Conservation (phyloP, 2,329 filamentous ascomycete species). For the Xylaria digitata region DNA sequence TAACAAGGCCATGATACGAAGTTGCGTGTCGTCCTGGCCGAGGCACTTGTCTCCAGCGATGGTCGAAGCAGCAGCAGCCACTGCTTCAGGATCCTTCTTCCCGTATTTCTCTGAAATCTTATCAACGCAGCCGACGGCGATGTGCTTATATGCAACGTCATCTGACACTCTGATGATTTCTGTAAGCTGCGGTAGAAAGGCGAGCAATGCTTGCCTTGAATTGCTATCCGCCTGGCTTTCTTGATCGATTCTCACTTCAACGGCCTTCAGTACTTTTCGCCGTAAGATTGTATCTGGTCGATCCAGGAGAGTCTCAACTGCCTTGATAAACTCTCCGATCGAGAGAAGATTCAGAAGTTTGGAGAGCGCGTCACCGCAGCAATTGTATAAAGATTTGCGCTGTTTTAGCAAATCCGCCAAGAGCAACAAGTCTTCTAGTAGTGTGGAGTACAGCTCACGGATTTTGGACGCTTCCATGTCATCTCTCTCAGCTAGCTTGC, state of each 20-base stretch:
- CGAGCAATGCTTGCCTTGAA: conserved; percentile 77
- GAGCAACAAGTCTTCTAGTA: conserved; percentile 73
- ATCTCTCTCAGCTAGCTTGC: conserved; percentile 67
- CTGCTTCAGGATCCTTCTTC: conserved; percentile 84
- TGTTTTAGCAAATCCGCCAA: conserved; percentile 73
- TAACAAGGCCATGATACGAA: conserved; percentile 85
- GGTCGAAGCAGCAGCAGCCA: conserved; percentile 78
- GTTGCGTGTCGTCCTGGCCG: conserved; percentile 75
- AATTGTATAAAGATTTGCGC: conserved; percentile 65
- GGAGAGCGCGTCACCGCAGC: conserved; percentile 77
- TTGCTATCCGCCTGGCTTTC: conserved; percentile 75
- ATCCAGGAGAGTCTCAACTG: conserved; percentile 83
- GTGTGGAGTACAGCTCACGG: conserved; percentile 74
- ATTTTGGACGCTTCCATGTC: conserved; percentile 75
- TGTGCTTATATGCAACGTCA: conserved; percentile 82
- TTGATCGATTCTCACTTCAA: conserved; percentile 81
- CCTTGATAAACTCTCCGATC: conserved; percentile 88
- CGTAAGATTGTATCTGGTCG: conserved; percentile 79
- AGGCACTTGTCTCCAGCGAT: conserved; percentile 83
- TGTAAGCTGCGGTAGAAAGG: conserved; percentile 83
- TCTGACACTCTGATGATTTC: conserved; percentile 78
- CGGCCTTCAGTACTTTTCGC: conserved; percentile 81
- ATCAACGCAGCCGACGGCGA: conserved; percentile 89
- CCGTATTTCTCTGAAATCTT: conserved; percentile 95
- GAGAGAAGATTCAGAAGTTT: conserved; percentile 87